Conservation (phyloP, 768 basidiomycete genomes). For the Trametes villosa region DNA sequence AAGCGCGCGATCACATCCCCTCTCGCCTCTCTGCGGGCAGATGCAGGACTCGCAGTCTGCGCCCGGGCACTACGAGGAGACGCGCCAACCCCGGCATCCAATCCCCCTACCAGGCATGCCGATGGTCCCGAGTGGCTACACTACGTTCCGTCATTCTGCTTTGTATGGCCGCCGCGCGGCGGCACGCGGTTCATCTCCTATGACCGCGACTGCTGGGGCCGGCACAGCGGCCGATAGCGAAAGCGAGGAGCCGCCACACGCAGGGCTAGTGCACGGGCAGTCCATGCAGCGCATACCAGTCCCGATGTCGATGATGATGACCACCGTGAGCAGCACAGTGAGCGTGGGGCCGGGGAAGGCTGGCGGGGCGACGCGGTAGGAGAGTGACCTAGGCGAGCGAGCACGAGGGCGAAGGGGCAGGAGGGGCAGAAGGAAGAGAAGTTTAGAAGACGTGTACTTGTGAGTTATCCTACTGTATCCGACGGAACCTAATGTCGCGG, state of each 20-base stretch:
- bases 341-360: constrained; percentile 13
- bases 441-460: not conserved
- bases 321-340: constrained; percentile 23
- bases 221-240: not conserved
- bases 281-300: constrained; percentile 20
- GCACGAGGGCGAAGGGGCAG: not conserved
- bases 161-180: constrained; percentile 10
- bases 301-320: constrained; percentile 20
- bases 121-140: constrained; percentile 21
- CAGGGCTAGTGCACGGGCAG: constrained; percentile 19
- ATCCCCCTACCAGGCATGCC: constrained; percentile 23
- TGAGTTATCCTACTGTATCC: not conserved
- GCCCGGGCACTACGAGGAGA: not conserved
- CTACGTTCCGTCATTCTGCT: constrained; percentile 21
- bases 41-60: not conserved
- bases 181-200: not conserved
- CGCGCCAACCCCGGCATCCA: constrained; percentile 2
- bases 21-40: constrained; percentile 17
- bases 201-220: too few relatives aligned
- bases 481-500: not conserved
- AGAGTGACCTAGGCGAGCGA: not conserved
- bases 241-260: constrained; percentile 10
- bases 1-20: constrained; percentile 6
- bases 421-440: not conserved
- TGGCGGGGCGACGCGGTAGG: not conserved